Evolutionary conservation across 208 protist genomes (phyloP).

Genomic region (Herpetomonas samuelpessoai): DNA sequence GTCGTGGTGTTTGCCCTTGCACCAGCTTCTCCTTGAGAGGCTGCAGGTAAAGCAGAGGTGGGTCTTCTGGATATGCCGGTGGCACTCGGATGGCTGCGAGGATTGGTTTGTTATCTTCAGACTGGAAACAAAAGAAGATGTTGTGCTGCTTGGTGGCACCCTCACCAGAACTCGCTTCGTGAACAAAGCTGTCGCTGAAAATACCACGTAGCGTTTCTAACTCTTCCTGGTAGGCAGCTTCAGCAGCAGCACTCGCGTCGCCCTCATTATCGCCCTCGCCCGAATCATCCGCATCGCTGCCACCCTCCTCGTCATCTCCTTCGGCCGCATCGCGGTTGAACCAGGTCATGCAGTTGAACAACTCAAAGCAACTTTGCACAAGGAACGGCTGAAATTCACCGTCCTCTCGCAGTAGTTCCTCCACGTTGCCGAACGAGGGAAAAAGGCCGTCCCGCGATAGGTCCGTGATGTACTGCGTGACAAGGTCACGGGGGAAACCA

Average conservation of each 20-base stretch:
- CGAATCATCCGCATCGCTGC: constrained; percentile 35
- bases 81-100: constrained; percentile 66
- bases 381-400: constrained; percentile 73
- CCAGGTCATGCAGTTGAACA: constrained; percentile 85
- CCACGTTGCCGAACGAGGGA: constrained; percentile 53
- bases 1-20: constrained; percentile 15
- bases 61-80: constrained; percentile 74
- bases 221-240: constrained; percentile 64
- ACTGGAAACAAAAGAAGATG: constrained; percentile 65
- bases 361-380: constrained; percentile 74
- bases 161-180: constrained; percentile 56
- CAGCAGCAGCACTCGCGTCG: constrained; percentile 40
- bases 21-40: constrained; percentile 20
- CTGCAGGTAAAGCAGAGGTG: constrained; percentile 67
- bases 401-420: constrained; percentile 58
- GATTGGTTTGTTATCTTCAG: constrained; percentile 40
- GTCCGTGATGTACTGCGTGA: constrained; percentile 77
- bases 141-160: constrained; percentile 48
- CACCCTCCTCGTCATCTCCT: constrained; percentile 9
- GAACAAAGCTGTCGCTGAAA: constrained; percentile 72
- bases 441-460: constrained; percentile 37
- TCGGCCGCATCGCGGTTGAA: constrained; percentile 48
- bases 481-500: constrained; percentile 81
- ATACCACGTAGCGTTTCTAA: constrained; percentile 51
- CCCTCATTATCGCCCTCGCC: constrained; percentile 35